phyloP scores from a whole-genome alignment of 495 filamentous ascomycete species.

The Talaromyces adpressus region DNA sequence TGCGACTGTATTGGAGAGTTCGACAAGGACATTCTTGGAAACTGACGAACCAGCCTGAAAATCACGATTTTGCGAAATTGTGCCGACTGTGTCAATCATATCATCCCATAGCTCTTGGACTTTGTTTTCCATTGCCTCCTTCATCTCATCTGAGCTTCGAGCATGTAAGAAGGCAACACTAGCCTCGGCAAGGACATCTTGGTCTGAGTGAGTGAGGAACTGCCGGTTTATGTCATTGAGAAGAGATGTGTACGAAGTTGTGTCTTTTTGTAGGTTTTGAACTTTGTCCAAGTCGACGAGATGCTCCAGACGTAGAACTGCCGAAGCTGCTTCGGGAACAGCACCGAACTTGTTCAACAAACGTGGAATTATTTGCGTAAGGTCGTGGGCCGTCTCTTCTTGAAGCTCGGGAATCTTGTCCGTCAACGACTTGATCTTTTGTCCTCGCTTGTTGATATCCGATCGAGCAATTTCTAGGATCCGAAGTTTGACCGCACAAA shows the following conservation, averaged over 20 bases:
- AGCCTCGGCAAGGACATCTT: conserved; percentile 78
- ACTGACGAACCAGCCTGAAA: conserved; percentile 57
- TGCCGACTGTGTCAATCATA: conserved; percentile 59
- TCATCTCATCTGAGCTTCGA: conserved; percentile 74
- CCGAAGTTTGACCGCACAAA: conserved; percentile 63
- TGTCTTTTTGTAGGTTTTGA: conserved; percentile 80
- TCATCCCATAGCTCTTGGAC: conserved; percentile 81
- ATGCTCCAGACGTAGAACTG: conserved; percentile 81
- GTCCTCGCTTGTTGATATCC: conserved; percentile 51
- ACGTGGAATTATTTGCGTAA: conserved; percentile 73
- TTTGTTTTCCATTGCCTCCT: conserved; percentile 75
- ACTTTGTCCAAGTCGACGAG: conserved; percentile 82
- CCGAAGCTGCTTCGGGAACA: conserved; percentile 74
- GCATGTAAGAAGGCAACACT: conserved; percentile 78
- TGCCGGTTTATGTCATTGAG: conserved; percentile 92
- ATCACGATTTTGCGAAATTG: conserved; percentile 60
- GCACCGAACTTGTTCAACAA: conserved; percentile 84
- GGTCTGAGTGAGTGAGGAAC: conserved; percentile 83
- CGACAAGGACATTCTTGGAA: conserved; percentile 50
- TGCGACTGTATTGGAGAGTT: conserved; percentile 70
- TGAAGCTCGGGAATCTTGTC: conserved; percentile 57
- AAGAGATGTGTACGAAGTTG: conserved; percentile 69
- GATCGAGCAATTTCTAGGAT: conserved; percentile 53
- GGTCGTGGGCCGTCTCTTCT: conserved; percentile 64
- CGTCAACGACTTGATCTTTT: conserved; percentile 52